Percentiles rank a stretch among this genome's conserved stretches.
Conservation (phyloP, 495 filamentous ascomycete species). For the Penicillium maclennaniae region DNA sequence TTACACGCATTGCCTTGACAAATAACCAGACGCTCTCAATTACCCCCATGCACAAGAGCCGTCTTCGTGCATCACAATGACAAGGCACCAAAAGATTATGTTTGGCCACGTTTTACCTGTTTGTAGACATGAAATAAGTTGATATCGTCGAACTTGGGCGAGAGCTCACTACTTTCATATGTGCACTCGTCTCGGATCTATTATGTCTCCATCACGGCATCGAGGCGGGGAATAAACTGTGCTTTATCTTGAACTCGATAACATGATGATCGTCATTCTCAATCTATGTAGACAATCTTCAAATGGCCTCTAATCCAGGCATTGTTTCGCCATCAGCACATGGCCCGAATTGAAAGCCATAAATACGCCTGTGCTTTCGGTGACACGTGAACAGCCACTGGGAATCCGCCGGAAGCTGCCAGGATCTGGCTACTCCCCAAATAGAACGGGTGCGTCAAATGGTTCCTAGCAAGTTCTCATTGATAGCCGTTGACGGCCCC, state of each 20-base stretch:
- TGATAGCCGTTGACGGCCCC: neutral
- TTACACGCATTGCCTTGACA: no score
- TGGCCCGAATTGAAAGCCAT: conserved; percentile 6
- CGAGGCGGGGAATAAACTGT: neutral
- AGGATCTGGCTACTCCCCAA: neutral
- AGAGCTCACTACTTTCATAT: neutral
- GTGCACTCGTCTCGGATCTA: neutral
- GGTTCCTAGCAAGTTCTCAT: neutral
- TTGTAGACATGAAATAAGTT: neutral
- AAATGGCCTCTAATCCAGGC: neutral
- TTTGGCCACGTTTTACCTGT: neutral
- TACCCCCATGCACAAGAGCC: neutral
- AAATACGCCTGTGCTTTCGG: conserved; percentile 3
- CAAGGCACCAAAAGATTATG: neutral
- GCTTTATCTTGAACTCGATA: neutral
- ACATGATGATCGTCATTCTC: neutral
- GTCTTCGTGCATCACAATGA: neutral
- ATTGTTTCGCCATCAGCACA: neutral
- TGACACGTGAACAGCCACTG: conserved; percentile 16
- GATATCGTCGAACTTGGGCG: neutral
- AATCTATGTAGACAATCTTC: neutral
- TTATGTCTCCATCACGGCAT: neutral
- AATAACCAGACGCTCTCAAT: neutral
- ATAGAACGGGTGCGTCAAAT: neutral
- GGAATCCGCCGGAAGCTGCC: conserved; percentile 11